phyloP scores from a whole-genome alignment of 352 stramenopile genomes.

The Globisporangium cylindrosporum region DNA sequence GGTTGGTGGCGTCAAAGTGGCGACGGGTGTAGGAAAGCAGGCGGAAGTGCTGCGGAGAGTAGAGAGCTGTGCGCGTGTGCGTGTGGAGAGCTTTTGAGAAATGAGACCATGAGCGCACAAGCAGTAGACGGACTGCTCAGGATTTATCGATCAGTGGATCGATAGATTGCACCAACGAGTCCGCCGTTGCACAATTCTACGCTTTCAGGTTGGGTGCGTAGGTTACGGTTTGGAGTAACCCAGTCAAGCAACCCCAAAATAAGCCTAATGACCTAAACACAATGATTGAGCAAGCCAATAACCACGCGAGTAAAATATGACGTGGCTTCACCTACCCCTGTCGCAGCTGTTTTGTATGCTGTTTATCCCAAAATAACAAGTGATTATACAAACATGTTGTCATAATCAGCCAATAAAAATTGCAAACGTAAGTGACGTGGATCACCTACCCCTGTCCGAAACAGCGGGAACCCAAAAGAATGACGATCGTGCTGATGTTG shows the following conservation, averaged over 20 bases:
- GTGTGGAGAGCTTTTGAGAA: slow-evolving; percentile 12
- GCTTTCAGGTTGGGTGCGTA: not conserved
- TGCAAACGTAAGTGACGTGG: not conserved
- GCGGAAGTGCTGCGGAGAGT: not conserved
- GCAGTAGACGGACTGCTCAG: not conserved
- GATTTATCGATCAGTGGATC: not conserved
- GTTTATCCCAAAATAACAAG: not conserved
- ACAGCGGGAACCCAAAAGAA: not conserved
- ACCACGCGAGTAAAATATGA: too few relatives aligned
- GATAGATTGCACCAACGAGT: not conserved
- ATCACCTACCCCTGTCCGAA: too few relatives aligned
- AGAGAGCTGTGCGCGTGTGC: not conserved
- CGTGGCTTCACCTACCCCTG: too few relatives aligned
- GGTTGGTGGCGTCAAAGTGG: slow-evolving; percentile 8
- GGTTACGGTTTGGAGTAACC: too few relatives aligned
- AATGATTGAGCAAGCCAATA: too few relatives aligned
- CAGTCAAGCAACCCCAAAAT: too few relatives aligned
- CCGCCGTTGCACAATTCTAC: not conserved
- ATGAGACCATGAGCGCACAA: not conserved
- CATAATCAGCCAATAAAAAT: not conserved
- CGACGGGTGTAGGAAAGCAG: not conserved
- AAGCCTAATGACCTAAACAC: too few relatives aligned
- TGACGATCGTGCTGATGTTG: not conserved
- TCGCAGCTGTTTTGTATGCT: too few relatives aligned
- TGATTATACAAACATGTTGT: not conserved